Evolutionary conservation across 306 rosid species (phyloP).

Genomic region (Quercus ilex): DNA sequence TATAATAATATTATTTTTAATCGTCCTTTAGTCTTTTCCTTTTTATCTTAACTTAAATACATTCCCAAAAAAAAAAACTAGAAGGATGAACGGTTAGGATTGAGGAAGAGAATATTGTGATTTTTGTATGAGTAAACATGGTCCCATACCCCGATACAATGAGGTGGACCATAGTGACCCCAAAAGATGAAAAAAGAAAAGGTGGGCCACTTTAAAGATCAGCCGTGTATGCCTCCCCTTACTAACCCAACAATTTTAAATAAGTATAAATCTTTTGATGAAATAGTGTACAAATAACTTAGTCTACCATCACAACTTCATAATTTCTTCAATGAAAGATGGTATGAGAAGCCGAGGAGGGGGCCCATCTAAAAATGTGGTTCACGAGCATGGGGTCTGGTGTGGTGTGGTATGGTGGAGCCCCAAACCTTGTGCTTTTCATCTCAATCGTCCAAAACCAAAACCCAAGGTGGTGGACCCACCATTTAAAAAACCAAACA

Average conservation of each 20-base stretch:
- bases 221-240: not conserved
- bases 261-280: rapidly evolving
- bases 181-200: not conserved
- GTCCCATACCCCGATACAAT: not conserved
- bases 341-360: not conserved
- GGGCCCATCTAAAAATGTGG: not conserved
- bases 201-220: not conserved
- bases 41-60: too few relatives aligned
- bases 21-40: too few relatives aligned
- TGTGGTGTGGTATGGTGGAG: not conserved
- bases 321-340: too few relatives aligned
- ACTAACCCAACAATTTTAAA: too few relatives aligned
- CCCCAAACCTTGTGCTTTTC: not conserved
- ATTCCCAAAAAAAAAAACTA: too few relatives aligned
- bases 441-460: not conserved
- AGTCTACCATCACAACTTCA: rapidly evolving
- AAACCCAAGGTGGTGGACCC: not conserved
- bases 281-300: rapidly evolving
- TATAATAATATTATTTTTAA: too few relatives aligned
- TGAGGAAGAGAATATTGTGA: not conserved
- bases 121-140: not conserved
- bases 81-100: too few relatives aligned
- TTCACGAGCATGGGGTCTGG: not conserved
- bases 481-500: not conserved
- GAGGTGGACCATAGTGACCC: not conserved